Base-by-base conservation (phyloP, 495 filamentous ascomycete genomes). In the Xylaria nigripes region DNA sequence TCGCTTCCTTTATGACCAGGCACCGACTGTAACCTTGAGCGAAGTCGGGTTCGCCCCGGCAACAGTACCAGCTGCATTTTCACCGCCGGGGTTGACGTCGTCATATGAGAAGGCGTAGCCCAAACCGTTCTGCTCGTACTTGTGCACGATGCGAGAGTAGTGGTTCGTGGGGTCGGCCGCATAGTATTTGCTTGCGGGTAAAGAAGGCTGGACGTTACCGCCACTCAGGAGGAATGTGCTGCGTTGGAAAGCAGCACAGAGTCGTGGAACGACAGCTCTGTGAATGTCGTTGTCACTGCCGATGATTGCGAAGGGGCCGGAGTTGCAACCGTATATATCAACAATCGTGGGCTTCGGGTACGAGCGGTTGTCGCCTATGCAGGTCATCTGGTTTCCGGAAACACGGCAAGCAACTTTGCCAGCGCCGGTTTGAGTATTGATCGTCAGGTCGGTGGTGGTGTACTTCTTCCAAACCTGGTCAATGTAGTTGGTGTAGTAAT, bases 21-120 rank as follows among this genome's bases (percentile, higher is more conserved):
- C 67, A 48, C 69, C 69, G 22, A 68, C 61, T 47, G 61, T 61
- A 34, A 72, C 51, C 12, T 54, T 63, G 48, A 72, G 48, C 7
- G 57, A 1, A 21, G 49, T 44, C 16, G 69, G 66, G 43, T 56
- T 50, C 2, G 42, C 21, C 12, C 67, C 65, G 5, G 66, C 46
- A 7, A 75, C 69, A 32, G 64, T 64, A 12, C 72, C 72, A 10
- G 68, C 60, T 30, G 56, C 58, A 58, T 72, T 68, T 55, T 63
- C 56, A 30, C 65, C 69, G 15, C 60, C 54, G 22, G 73, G 70
- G 54, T 69, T 72, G 38, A 77, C 72, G 55, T 78, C 75, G 46
- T 78, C 75, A 57, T 74, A 78, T 2, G 75, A 60, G 57, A 78
- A 78, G 21, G 75, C 70, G 50, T 78, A 78, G 6, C 74, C 75